These are phyloP conservation scores for Porpolomopsis calyptriformis DNA, from an alignment of 768 basidiomycete species.

Conservation along the genomic window DNA sequence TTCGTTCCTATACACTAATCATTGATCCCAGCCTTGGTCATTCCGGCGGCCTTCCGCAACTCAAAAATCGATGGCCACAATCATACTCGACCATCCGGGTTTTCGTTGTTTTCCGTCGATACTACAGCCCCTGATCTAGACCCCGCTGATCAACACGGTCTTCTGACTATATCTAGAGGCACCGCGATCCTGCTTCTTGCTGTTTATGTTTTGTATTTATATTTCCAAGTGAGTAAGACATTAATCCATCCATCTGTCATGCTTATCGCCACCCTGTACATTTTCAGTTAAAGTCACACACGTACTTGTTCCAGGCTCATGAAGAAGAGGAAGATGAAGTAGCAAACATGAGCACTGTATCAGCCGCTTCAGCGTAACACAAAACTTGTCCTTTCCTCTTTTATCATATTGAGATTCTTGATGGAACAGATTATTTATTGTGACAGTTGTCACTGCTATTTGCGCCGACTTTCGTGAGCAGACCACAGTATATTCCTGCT, in stretches of 20 bases:
- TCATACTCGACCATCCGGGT: neutral
- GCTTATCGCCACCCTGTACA: neutral
- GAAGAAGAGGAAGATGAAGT: conserved; percentile 28
- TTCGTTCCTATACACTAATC: conserved; percentile 5
- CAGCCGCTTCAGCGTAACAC: conserved; percentile 53
- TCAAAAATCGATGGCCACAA: conserved; percentile 17
- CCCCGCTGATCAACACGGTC: conserved; percentile 30
- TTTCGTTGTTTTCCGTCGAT: conserved; percentile 10
- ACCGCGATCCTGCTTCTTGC: conserved; percentile 65
- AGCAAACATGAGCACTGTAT: conserved; percentile 57
- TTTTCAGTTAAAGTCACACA: conserved; percentile 60
- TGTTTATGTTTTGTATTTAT: conserved; percentile 66
- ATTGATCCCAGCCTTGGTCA: conserved; percentile 53
- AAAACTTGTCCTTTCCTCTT: conserved; percentile 20
- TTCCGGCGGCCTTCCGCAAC: conserved; percentile 78
- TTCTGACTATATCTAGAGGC: conserved; percentile 69
- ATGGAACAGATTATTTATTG: conserved; percentile 44
- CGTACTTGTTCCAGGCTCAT: conserved; percentile 39
- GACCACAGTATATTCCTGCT: neutral
- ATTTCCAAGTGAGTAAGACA: conserved; percentile 50
- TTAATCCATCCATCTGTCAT: neutral
- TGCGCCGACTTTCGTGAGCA: conserved; percentile 75
- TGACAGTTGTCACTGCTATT: conserved; percentile 78
- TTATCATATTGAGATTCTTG: neutral
- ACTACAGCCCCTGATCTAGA: conserved; percentile 13